Evolutionary conservation across 2,329 filamentous ascomycete species (phyloP).

Genomic region (Pestalotiopsis sp.): DNA sequence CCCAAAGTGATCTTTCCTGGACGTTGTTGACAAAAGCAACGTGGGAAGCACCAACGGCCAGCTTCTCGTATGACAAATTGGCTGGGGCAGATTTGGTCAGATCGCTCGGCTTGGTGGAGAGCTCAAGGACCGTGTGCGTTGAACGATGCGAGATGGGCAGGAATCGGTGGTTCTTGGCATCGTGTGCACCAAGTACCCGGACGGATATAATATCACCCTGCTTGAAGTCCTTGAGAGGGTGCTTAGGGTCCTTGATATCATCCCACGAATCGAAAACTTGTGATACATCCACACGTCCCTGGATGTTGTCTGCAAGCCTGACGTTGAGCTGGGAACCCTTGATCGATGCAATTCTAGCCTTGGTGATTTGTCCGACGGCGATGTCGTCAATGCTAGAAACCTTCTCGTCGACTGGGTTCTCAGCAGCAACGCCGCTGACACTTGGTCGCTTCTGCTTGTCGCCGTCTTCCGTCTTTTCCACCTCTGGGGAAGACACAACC

Average conservation of each 20-base stretch:
- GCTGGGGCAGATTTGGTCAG: slow-evolving; percentile 44
- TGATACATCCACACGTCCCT: slow-evolving; percentile 91
- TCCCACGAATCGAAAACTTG: slow-evolving; percentile 89
- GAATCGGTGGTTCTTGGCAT: slow-evolving; percentile 87
- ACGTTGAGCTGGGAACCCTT: slow-evolving; percentile 95
- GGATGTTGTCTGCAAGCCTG: slow-evolving; percentile 79
- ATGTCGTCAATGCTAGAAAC: slow-evolving; percentile 71
- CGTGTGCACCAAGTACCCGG: slow-evolving; percentile 82
- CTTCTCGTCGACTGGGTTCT: slow-evolving; percentile 59
- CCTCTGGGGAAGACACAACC: slow-evolving; percentile 48
- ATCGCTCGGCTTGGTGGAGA: slow-evolving; percentile 77
- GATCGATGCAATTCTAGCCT: slow-evolving; percentile 77
- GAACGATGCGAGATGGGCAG: slow-evolving; percentile 86
- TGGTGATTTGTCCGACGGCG: slow-evolving; percentile 68
- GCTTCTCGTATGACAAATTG: slow-evolving; percentile 68
- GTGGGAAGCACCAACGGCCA: slow-evolving; percentile 71
- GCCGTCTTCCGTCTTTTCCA: slow-evolving; percentile 43
- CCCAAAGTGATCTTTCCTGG: slow-evolving; percentile 78
- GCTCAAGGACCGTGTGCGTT: slow-evolving; percentile 80
- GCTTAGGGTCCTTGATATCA: slow-evolving; percentile 79
- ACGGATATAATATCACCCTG: slow-evolving; percentile 71
- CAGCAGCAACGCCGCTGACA: slow-evolving; percentile 38
- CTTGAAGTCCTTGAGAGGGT: slow-evolving; percentile 74
- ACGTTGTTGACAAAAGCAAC: slow-evolving; percentile 92
- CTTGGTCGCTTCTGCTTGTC: slow-evolving; percentile 33